A percentile compares a stretch with the other conserved stretches of the same genome.
phyloP scores from a whole-genome alignment of 1,284 basidiomycete species.

The Cutaneotrichosporon sp. region DNA sequence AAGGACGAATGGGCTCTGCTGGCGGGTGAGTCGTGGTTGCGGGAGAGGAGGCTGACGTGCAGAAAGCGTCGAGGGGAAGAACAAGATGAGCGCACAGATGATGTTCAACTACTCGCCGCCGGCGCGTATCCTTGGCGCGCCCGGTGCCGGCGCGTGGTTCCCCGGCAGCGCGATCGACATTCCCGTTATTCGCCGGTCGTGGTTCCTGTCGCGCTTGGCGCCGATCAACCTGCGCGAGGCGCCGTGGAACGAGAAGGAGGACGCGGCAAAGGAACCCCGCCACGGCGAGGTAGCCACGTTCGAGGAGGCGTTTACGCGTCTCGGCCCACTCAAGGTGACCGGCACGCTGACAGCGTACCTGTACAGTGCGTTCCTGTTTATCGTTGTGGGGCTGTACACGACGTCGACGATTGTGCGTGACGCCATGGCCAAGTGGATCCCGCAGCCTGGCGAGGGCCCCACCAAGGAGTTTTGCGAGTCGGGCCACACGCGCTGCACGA shows the following conservation, averaged over 20 bases:
- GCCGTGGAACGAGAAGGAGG: neutral
- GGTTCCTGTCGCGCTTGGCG: constrained; percentile 58
- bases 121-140: constrained; percentile 10
- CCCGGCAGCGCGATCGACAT: constrained; percentile 62
- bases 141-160: constrained; percentile 54
- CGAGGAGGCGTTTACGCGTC: constrained; percentile 57
- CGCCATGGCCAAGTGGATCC: constrained; percentile 50
- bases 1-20: constrained; percentile 42
- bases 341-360: constrained; percentile 13
- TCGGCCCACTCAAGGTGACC: neutral
- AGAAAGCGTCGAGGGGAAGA: too few relatives aligned
- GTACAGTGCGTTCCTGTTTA: constrained; percentile 13
- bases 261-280: constrained; percentile 15
- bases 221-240: constrained; percentile 5
- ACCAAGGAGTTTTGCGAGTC: constrained; percentile 47
- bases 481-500: constrained; percentile 58
- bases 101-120: constrained; percentile 1
- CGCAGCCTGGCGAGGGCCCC: constrained; percentile 60
- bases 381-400: constrained; percentile 37
- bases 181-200: constrained; percentile 69
- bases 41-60: neutral
- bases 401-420: constrained; percentile 38
- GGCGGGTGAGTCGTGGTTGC: constrained; percentile 9
- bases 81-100: too few relatives aligned
- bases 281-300: constrained; percentile 69